Evolutionary conservation across 192 early-diverging fungal species (phyloP).

Genomic region (Mortierella hygrophila): DNA sequence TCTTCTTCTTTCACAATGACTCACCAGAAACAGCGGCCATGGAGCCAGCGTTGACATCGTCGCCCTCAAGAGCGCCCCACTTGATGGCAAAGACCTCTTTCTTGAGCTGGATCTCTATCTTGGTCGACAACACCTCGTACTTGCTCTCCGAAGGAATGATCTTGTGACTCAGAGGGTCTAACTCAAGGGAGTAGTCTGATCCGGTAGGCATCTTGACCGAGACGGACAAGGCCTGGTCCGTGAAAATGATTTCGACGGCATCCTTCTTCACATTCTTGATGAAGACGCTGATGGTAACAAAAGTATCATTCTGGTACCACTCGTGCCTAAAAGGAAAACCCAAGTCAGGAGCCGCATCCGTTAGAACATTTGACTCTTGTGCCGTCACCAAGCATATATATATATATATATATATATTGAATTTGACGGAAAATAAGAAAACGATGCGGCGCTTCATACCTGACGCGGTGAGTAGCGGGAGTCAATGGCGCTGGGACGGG

Average conservation of each 20-base stretch:
- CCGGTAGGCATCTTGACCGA: constrained; percentile 87
- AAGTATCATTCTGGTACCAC: constrained; percentile 97
- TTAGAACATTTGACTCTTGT: no score
- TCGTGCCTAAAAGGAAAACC: constrained; percentile 76
- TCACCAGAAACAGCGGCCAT: constrained; percentile 60
- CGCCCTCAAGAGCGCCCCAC: constrained; percentile 89
- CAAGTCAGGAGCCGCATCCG: background rate
- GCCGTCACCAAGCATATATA: no score
- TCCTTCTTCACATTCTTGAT: constrained; percentile 89
- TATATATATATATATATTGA: no score
- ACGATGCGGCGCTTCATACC: constrained; percentile 17
- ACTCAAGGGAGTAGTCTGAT: constrained; percentile 89
- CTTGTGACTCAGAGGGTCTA: constrained; percentile 88
- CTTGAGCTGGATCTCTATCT: constrained; percentile 93
- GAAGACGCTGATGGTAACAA: constrained; percentile 90
- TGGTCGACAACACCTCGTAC: constrained; percentile 89
- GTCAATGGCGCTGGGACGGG: constrained; percentile 32
- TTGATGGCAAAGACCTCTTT: constrained; percentile 82
- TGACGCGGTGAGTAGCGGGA: constrained; percentile 37
- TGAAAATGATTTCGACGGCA: constrained; percentile 75
- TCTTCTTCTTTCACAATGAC: background rate
- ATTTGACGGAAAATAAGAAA: no score
- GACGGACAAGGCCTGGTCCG: constrained; percentile 74
- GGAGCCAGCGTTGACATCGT: constrained; percentile 60
- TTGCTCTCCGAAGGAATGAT: constrained; percentile 80